These are phyloP conservation scores for Hypoxylon lienhwacheense DNA, from an alignment of 495 filamentous ascomycete species.

Conservation along the genomic window DNA sequence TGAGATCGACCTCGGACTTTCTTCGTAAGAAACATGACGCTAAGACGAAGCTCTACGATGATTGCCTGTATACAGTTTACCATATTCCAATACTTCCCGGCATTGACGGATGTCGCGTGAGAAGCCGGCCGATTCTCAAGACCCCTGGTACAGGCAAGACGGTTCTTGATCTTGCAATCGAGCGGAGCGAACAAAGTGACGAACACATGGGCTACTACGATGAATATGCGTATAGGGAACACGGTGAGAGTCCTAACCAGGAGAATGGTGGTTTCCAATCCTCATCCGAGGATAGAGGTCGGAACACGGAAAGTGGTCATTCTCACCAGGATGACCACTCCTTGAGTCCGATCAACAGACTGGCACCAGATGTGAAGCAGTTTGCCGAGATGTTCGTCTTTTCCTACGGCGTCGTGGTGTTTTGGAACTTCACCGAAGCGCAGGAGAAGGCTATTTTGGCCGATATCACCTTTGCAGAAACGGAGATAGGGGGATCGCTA, in stretches of 20 bases:
- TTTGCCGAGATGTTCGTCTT: slow-evolving; percentile 99
- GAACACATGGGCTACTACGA: slow-evolving; percentile 81
- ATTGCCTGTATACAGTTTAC: slow-evolving; percentile 95
- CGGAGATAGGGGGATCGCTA: slow-evolving; percentile 58
- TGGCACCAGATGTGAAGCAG: slow-evolving; percentile 64
- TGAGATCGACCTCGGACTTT: slow-evolving; percentile 83
- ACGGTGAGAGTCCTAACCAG: slow-evolving; percentile 20
- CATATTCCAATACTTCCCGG: slow-evolving; percentile 87
- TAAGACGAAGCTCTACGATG: slow-evolving; percentile 97
- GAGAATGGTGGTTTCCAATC: slow-evolving; percentile 19
- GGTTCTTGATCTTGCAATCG: slow-evolving; percentile 92
- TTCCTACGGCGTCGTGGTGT: slow-evolving; percentile 95
- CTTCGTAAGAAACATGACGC: slow-evolving; percentile 87
- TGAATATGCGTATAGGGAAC: slow-evolving; percentile 42
- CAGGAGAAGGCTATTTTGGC: slow-evolving; percentile 97
- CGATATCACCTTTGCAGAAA: slow-evolving; percentile 87
- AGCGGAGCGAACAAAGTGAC: slow-evolving; percentile 84
- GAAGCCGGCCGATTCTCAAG: slow-evolving; percentile 88
- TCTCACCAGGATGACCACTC: slow-evolving; percentile 34
- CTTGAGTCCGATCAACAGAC: slow-evolving; percentile 50
- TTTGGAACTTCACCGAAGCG: slow-evolving; percentile 95
- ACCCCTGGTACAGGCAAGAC: slow-evolving; percentile 86
- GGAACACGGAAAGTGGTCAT: slow-evolving; percentile 26
- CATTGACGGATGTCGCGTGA: slow-evolving; percentile 77
- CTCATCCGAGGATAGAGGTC: slow-evolving; percentile 11